A percentile compares a stretch with the other conserved stretches of the same genome.
phyloP scores from a whole-genome alignment of 805 yeast genomes.

The Cyberlindnera veronae region DNA sequence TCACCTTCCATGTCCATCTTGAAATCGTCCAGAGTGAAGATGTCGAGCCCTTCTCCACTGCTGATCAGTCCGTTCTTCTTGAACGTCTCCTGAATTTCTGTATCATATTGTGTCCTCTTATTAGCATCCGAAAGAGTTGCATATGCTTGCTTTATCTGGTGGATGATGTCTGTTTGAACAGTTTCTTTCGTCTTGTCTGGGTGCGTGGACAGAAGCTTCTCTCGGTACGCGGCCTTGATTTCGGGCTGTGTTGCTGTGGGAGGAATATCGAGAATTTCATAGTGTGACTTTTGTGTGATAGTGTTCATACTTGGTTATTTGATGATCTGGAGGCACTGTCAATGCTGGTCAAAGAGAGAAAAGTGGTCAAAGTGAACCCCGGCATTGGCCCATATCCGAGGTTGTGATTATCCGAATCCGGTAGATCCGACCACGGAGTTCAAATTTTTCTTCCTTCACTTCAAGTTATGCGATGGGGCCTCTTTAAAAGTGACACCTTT shows the following conservation, averaged over 20 bases:
- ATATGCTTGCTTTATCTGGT: conserved; percentile 63
- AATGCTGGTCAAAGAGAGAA: not conserved
- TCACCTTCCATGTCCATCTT: conserved; percentile 36
- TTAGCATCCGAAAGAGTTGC: conserved; percentile 42
- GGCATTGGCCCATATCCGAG: too few species aligned
- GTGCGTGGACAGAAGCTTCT: conserved; percentile 57
- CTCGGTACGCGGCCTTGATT: conserved; percentile 62
- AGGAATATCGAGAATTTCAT: conserved; percentile 54
- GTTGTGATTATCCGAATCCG: too few species aligned
- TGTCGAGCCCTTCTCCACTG: conserved; percentile 68
- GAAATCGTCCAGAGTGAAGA: conserved; percentile 62
- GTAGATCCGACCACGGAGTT: not conserved
- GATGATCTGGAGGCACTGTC: not conserved
- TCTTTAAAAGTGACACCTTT: not conserved
- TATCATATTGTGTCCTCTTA: conserved; percentile 50
- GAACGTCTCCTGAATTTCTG: conserved; percentile 32
- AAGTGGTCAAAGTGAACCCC: not conserved
- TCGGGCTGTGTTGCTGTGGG: conserved; percentile 35
- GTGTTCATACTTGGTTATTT: conserved; percentile 10
- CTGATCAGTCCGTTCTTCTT: conserved; percentile 33
- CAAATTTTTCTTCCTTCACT: not conserved
- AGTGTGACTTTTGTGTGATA: conserved; percentile 35
- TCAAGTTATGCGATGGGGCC: not conserved
- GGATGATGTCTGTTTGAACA: conserved; percentile 29
- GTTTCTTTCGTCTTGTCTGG: conserved; percentile 62